Evolutionary conservation across 257 asterid species (phyloP).

Genomic region (Linaria vulgaris): DNA sequence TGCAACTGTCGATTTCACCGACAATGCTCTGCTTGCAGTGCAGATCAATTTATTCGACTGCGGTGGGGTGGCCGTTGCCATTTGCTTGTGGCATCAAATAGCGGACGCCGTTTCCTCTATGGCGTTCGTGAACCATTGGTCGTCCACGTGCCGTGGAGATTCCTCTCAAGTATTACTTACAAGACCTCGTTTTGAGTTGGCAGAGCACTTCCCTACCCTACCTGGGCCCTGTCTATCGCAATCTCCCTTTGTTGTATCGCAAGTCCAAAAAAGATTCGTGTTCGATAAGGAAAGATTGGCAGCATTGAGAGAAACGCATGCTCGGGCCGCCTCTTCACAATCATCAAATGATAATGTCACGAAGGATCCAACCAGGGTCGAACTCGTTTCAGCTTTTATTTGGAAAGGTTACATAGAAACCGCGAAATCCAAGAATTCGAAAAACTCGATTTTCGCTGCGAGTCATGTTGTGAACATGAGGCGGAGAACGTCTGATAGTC

Average conservation of each 20-base stretch:
- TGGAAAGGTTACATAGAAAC: constrained; percentile 35
- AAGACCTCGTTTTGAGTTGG: constrained; percentile 20
- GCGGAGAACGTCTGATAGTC: constrained; percentile 33
- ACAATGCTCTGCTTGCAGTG: constrained; percentile 1
- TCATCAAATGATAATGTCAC: not conserved
- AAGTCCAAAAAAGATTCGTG: constrained; percentile 26
- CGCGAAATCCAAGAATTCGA: not conserved
- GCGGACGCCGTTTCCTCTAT: constrained; percentile 35
- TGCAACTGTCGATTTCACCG: not conserved
- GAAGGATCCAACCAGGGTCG: constrained; percentile 46
- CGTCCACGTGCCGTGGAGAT: constrained; percentile 19
- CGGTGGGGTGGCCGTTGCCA: constrained; percentile 39
- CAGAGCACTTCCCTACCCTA: constrained; percentile 31
- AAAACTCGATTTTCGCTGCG: constrained; percentile 17
- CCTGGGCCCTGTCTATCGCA: not conserved
- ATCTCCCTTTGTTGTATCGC: not conserved
- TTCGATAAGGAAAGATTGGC: constrained; percentile 36
- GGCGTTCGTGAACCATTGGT: constrained; percentile 44
- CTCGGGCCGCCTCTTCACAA: no score
- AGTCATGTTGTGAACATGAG: constrained; percentile 39
- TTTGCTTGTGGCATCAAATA: constrained; percentile 29
- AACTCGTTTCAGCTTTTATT: constrained; percentile 43
- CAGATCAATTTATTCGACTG: constrained; percentile 35
- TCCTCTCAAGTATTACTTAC: not conserved
- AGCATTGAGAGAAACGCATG: not conserved